Evolutionary conservation across 73 alveolate genomes (phyloP).

Genomic region (Stentor coeruleus): DNA sequence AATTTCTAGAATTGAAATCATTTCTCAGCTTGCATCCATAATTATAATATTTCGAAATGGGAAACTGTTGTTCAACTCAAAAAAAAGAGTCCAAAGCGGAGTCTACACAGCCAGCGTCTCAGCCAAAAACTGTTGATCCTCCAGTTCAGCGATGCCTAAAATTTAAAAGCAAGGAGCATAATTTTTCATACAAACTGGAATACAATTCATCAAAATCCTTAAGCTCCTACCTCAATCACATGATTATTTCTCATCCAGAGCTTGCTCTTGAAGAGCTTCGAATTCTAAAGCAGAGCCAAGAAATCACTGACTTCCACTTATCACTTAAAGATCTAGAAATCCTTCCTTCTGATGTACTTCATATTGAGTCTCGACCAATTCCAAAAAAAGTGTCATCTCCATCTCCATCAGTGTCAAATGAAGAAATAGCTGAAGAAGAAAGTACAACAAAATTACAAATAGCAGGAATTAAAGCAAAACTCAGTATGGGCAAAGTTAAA

Average conservation of each 20-base stretch:
- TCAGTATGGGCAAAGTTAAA: neutral
- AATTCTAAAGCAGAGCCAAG: neutral
- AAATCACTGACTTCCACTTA: neutral
- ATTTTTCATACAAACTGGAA: neutral
- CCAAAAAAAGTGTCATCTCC: neutral
- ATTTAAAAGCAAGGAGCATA: neutral
- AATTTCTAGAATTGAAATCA: too few species aligned
- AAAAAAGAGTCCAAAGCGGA: neutral
- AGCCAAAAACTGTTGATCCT: neutral
- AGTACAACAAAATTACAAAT: slow-evolving; percentile 4
- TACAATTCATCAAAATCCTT: neutral
- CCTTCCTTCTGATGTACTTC: neutral
- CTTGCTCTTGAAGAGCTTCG: neutral
- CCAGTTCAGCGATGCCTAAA: neutral
- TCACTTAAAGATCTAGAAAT: neutral
- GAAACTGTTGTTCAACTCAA: neutral
- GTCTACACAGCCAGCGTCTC: neutral
- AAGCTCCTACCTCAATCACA: neutral
- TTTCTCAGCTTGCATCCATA: too few species aligned
- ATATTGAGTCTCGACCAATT: neutral
- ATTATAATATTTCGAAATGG: too few species aligned
- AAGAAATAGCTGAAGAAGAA: slow-evolving; percentile 25
- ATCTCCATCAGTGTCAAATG: neutral
- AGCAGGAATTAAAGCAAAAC: neutral
- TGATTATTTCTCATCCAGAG: neutral